Evolutionary conservation across 2,329 filamentous ascomycete species (phyloP).

Genomic region (Alternaria triticimaculans): DNA sequence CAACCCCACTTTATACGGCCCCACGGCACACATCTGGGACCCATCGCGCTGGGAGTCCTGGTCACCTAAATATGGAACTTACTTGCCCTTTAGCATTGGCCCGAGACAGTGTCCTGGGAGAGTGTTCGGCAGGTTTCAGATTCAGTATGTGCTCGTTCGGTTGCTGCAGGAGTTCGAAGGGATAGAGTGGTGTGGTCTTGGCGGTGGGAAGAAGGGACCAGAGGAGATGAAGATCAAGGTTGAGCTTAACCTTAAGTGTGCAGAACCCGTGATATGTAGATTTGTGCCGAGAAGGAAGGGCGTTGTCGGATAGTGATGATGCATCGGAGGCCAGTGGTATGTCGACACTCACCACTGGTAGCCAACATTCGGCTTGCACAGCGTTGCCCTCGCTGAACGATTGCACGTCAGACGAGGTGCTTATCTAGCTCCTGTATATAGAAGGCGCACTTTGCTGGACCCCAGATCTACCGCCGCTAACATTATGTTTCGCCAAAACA

Average conservation of each 20-base stretch:
- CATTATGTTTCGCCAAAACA: not conserved
- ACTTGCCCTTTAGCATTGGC: constrained; percentile 9
- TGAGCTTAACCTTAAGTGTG: constrained; percentile 10
- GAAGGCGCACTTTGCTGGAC: not conserved
- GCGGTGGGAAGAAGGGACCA: not conserved
- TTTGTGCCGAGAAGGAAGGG: not conserved
- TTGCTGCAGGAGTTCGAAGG: constrained; percentile 12
- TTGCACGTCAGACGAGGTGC: not conserved
- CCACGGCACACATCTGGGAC: constrained; percentile 5
- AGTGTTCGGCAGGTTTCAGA: constrained; percentile 14
- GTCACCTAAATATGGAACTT: constrained; percentile 9
- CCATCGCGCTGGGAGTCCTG: constrained; percentile 8
- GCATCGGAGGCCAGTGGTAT: not conserved
- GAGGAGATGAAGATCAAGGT: constrained; percentile 15
- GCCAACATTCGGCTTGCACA: not conserved
- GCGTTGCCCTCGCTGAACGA: not conserved
- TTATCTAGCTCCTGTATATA: not conserved
- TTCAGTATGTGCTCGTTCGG: constrained; percentile 10
- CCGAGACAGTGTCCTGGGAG: constrained; percentile 8
- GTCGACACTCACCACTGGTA: not conserved
- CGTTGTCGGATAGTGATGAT: not conserved
- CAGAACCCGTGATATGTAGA: constrained; percentile 8
- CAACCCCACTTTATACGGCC: not conserved
- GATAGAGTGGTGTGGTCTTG: constrained; percentile 11
- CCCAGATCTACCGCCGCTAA: not conserved